Base-by-base conservation (phyloP, 2,329 filamentous ascomycete species). In the Botrytis paeoniae region DNA sequence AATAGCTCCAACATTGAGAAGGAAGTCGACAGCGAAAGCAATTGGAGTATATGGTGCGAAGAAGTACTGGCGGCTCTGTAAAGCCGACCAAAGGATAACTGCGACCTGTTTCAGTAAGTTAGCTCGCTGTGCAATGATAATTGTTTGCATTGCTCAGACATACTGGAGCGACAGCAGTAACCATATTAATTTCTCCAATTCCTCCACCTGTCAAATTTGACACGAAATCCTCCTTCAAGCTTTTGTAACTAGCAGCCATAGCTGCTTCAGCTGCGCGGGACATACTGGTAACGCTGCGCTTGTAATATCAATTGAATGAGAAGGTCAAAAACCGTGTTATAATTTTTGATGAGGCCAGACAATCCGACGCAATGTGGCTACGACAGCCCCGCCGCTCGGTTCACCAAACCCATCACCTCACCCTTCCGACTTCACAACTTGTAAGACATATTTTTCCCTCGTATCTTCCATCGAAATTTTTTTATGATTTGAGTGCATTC, bases 161-260 rank as follows among this genome's bases (percentile, higher is more conserved):
- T 88, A 98, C 96, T 80, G 95, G 91, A 80, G 94, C 93, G 76
- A 97, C 91, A 66, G 93, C 88, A 65, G 93, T 94, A 78, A 98
- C 93, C 78, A 89, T 88, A 81, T 95, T 95, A 84, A 99, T 95
- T 82, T 99, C 96, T 77, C 87, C 85, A 74, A 97, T 90, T 45
- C 90, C 88, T 74, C 96, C 94, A 59, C 96, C 96, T 10, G 92
- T 91, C 43, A 97, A 89, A 81, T 94, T 93, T 71, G 95, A 97
- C 80, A 99, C 96, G 82, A 97, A 97, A 80, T 94, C 94, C 85
- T 97, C 95, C 85, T 99, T 99, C 78, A 92, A 87, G 79, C 92
- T 89, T 84, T 98, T 99, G 86, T 98, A 97, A 83, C 87, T 91
- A 73, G 83, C 82, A 64, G 84, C 81, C 78, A 80, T 82, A 74